Conservation (phyloP, 768 basidiomycete genomes). For the Lyophyllum atratum region DNA sequence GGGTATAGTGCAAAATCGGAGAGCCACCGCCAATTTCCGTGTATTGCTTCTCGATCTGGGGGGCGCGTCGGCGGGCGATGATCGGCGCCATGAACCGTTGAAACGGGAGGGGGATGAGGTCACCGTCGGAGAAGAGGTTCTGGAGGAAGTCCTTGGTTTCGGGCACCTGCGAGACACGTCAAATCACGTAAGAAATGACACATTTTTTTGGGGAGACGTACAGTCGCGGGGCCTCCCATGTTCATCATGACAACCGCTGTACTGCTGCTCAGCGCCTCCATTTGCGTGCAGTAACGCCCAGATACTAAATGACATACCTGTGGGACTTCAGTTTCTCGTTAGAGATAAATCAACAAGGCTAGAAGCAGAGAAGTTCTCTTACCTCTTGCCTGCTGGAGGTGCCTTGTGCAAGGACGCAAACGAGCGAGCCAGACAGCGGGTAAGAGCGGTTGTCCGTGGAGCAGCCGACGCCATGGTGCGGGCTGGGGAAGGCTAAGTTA, state of each 20-base stretch:
- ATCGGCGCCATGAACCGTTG: conserved; percentile 84
- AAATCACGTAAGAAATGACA: conserved; percentile 4
- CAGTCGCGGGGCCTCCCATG: conserved; percentile 97
- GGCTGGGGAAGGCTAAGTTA: conserved; percentile 13
- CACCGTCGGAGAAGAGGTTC: conserved; percentile 88
- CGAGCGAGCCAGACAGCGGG: conserved; percentile 36
- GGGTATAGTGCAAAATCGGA: conserved; percentile 90
- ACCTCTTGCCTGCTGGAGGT: conserved; percentile 47
- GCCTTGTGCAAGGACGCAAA: conserved; percentile 47
- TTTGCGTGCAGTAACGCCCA: conserved; percentile 9
- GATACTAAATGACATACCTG: conserved; percentile 43
- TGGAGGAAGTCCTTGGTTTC: conserved; percentile 94
- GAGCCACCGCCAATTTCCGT: conserved; percentile 94
- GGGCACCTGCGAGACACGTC: conserved; percentile 58
- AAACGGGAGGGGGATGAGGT: conserved; percentile 94
- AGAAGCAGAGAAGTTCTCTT: conserved; percentile 9
- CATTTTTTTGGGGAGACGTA: conserved; percentile 40
- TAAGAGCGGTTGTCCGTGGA: conserved; percentile 11
- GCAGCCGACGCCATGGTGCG: conserved; percentile 15
- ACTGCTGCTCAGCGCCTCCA: conserved; percentile 16
- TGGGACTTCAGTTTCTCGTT: conserved; percentile 45
- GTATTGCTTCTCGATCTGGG: conserved; percentile 94
- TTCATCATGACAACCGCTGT: conserved; percentile 94
- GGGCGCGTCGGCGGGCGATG: conserved; percentile 88
- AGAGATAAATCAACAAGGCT: conserved; percentile 17